These are phyloP conservation scores for Domatiomyces globalis DNA, from an alignment of 2,329 filamentous ascomycete species.

Conservation along the genomic window DNA sequence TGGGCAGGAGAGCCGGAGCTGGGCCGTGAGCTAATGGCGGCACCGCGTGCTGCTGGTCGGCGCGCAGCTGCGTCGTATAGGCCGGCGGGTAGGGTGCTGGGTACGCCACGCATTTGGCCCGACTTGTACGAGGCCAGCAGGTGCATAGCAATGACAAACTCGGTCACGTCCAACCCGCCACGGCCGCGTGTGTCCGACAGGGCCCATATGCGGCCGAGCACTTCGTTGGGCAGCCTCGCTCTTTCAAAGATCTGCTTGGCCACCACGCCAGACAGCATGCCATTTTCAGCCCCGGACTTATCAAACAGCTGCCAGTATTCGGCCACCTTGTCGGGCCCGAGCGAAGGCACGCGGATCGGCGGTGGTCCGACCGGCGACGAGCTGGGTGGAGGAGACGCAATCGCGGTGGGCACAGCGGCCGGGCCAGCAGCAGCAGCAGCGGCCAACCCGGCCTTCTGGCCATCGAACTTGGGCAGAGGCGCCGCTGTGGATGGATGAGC, in stretches of 20 bases:
- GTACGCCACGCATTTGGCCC: constrained; percentile 63
- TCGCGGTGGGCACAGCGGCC: neutral
- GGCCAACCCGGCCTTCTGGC: neutral
- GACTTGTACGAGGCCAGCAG: constrained; percentile 83
- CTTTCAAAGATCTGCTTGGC: constrained; percentile 94
- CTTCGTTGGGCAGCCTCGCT: constrained; percentile 75
- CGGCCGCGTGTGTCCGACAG: constrained; percentile 87
- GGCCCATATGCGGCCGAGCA: constrained; percentile 90
- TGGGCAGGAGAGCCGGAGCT: constrained; percentile 60
- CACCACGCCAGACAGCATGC: constrained; percentile 56
- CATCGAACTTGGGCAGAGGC: constrained; percentile 86
- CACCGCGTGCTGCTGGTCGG: constrained; percentile 39
- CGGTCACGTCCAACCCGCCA: constrained; percentile 69
- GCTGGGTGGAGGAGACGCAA: constrained; percentile 35
- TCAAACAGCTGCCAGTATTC: constrained; percentile 89
- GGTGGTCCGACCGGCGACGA: constrained; percentile 37
- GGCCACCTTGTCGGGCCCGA: constrained; percentile 74
- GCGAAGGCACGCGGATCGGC: constrained; percentile 72
- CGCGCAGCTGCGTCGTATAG: constrained; percentile 83
- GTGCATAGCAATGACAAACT: constrained; percentile 98
- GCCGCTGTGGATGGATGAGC: constrained; percentile 37
- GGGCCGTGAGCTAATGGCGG: constrained; percentile 39
- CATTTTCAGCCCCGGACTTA: constrained; percentile 64
- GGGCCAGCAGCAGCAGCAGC: constrained; percentile 4
- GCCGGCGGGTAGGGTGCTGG: constrained; percentile 64